A percentile compares a stretch with the other conserved stretches of the same genome.
Conservation (phyloP, 2,329 filamentous ascomycete genomes). For the Ceratocystis papillata region DNA sequence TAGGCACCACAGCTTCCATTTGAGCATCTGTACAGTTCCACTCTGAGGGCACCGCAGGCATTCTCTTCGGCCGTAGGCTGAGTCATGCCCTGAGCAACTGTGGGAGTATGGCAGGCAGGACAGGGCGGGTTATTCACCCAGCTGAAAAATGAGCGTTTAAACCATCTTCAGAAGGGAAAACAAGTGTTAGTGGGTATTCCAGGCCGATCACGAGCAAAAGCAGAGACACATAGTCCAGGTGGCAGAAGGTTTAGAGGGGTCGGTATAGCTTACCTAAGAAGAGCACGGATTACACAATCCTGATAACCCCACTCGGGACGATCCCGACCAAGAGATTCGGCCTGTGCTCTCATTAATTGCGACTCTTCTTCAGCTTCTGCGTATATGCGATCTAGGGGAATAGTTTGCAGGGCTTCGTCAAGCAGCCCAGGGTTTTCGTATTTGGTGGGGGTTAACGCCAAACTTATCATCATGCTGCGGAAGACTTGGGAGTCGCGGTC, state of each 20-base stretch:
- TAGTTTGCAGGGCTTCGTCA: conserved; percentile 77
- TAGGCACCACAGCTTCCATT: conserved; percentile 61
- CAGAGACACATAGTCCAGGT: neutral
- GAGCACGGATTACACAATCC: conserved; percentile 83
- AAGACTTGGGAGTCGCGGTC: conserved; percentile 64
- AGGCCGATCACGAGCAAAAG: neutral
- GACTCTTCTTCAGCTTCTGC: conserved; percentile 87
- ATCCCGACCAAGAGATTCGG: conserved; percentile 72
- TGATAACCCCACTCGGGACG: conserved; percentile 93
- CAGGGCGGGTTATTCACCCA: conserved; percentile 96
- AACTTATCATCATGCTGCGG: conserved; percentile 68
- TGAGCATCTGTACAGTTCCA: conserved; percentile 85
- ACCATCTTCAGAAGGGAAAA: conserved; percentile 48
- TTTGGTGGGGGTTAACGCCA: conserved; percentile 80
- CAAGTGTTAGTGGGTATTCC: conserved; percentile 25
- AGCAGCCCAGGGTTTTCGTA: conserved; percentile 94
- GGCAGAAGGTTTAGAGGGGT: conserved; percentile 13
- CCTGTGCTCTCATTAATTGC: conserved; percentile 77
- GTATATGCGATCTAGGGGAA: conserved; percentile 86
- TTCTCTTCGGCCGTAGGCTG: conserved; percentile 79
- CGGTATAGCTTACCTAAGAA: conserved; percentile 55
- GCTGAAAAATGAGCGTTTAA: conserved; percentile 86
- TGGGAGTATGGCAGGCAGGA: conserved; percentile 68
- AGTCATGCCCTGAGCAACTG: conserved; percentile 71
- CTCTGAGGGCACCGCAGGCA: conserved; percentile 73